phyloP scores from a whole-genome alignment of 768 basidiomycete genomes.

The Leccinellum luteum region DNA sequence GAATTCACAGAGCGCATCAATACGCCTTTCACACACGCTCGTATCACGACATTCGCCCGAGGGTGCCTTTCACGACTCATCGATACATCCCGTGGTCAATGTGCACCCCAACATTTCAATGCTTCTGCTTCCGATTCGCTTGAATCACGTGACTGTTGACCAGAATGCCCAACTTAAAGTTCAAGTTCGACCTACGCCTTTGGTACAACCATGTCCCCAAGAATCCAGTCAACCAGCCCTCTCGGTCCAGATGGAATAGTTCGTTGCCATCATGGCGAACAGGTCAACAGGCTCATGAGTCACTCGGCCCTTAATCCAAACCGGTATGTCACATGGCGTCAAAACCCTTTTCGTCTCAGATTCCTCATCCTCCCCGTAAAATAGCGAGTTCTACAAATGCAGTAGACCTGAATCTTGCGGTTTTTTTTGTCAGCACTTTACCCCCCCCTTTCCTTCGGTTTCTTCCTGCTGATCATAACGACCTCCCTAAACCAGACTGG shows the following conservation, averaged over 20 bases:
- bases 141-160: neutral
- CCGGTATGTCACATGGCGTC: constrained; percentile 33
- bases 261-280: constrained; percentile 35
- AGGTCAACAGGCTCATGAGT: constrained; percentile 28
- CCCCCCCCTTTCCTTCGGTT: neutral
- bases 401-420: constrained; percentile 17
- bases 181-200: neutral
- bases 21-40: too few species aligned
- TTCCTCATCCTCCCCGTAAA: neutral
- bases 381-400: constrained; percentile 41
- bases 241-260: constrained; percentile 31
- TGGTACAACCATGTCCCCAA: neutral
- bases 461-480: neutral
- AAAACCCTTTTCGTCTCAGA: neutral
- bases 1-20: neutral
- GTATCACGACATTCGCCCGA: neutral
- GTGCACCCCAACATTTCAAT: too few species aligned
- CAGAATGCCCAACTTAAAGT: neutral
- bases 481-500: constrained; percentile 30
- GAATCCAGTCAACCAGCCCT: constrained; percentile 19
- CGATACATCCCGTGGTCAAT: neutral
- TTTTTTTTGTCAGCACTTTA: constrained; percentile 37
- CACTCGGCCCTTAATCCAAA: constrained; percentile 28
- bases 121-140: neutral
- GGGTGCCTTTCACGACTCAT: neutral